Conservation (phyloP, 192 early-diverging fungal species). For the Coemansia umbellata region DNA sequence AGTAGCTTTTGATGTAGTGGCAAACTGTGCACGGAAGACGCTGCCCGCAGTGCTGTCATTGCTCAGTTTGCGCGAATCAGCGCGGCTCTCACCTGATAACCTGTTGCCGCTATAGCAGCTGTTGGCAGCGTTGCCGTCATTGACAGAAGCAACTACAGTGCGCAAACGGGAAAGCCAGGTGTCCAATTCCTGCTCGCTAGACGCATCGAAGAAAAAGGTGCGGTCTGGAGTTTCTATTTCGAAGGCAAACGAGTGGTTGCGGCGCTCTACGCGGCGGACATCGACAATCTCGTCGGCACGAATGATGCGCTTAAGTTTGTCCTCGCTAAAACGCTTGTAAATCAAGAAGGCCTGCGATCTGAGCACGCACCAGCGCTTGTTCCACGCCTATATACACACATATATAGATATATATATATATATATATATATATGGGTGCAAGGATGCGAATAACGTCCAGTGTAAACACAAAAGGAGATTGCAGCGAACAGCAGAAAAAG, state of each 20-base stretch:
- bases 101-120: conserved; percentile 10
- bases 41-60: neutral
- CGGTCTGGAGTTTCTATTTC: conserved; percentile 33
- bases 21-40: conserved; percentile 19
- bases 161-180: conserved; percentile 29
- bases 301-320: conserved; percentile 45
- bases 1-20: conserved; percentile 11
- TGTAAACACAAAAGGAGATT: neutral
- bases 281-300: conserved; percentile 45
- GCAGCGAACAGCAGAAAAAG: neutral
- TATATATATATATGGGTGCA: too few relatives aligned
- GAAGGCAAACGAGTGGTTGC: conserved; percentile 45
- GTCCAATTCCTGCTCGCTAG: conserved; percentile 43
- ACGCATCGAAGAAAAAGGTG: conserved; percentile 46
- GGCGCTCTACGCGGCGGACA: conserved; percentile 21
- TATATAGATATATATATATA: too few relatives aligned
- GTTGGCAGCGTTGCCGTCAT: conserved; percentile 11
- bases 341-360: conserved; percentile 45
- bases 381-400: conserved; percentile 53
- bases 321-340: conserved; percentile 40
- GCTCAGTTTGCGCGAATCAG: neutral
- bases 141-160: conserved; percentile 14
- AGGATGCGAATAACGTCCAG: too few relatives aligned
- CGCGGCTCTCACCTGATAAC: conserved; percentile 17
- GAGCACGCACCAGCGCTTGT: conserved; percentile 50